These are phyloP conservation scores for Flaveria sonorensis DNA, from an alignment of 129 eudicot species.

Conservation along the genomic window DNA sequence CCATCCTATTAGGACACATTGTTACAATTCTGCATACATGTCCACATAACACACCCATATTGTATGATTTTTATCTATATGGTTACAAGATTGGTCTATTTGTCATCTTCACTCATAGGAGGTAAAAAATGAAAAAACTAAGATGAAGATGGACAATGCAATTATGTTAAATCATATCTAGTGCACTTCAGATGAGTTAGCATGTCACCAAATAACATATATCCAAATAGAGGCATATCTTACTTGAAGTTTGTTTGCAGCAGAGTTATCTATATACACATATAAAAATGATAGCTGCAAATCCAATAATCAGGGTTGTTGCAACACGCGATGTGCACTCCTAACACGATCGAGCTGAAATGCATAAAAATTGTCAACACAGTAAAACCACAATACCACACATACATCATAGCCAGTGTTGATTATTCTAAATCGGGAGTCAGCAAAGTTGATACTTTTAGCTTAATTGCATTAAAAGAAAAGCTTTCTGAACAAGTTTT, in stretches of 20 bases:
- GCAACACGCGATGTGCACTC: constrained; percentile 15
- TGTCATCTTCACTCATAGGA: no score
- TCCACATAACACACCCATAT: no score
- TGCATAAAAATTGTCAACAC: constrained; percentile 21
- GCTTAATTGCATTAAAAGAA: background rate
- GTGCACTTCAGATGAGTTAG: background rate
- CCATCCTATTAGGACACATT: no score
- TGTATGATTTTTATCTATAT: background rate
- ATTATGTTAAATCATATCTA: background rate
- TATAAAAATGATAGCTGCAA: constrained; percentile 12
- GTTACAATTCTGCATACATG: no score
- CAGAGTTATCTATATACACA: constrained; percentile 18
- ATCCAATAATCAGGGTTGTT: constrained; percentile 24
- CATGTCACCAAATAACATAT: background rate
- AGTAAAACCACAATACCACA: background rate
- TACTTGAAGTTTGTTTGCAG: constrained; percentile 21
- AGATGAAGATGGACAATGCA: no score
- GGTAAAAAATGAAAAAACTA: no score
- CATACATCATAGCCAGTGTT: background rate
- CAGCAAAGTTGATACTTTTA: constrained; percentile 1
- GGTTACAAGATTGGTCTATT: background rate
- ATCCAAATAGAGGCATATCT: background rate
- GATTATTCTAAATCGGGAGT: background rate
- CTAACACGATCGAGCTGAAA: constrained; percentile 21
- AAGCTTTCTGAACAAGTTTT: background rate